Evolutionary conservation across 352 stramenopile species (phyloP).

Genomic region (Pythium dissotocum): DNA sequence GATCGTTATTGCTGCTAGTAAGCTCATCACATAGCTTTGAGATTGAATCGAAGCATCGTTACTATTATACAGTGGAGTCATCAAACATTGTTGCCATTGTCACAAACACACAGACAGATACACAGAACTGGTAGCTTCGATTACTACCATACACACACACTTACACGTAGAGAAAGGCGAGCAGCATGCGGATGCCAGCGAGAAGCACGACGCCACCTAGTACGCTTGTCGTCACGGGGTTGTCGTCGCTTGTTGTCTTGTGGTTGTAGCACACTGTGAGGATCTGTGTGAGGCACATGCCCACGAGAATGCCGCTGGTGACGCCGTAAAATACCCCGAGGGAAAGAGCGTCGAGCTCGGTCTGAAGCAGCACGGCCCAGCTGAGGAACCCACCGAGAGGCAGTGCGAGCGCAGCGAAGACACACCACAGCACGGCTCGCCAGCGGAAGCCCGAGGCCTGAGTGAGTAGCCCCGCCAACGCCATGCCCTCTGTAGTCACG

Average conservation of each 20-base stretch:
- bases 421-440: constrained; percentile 31
- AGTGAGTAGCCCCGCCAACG: constrained; percentile 20
- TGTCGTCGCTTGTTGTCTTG: constrained; percentile 19
- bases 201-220: constrained; percentile 25
- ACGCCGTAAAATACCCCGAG: constrained; percentile 22
- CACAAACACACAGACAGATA: neutral
- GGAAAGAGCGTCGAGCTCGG: neutral
- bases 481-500: constrained; percentile 23
- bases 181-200: constrained; percentile 19
- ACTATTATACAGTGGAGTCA: neutral
- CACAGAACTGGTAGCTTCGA: neutral
- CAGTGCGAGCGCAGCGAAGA: constrained; percentile 24
- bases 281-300: constrained; percentile 28
- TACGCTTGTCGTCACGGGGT: constrained; percentile 21
- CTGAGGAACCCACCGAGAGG: constrained; percentile 27
- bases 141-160: neutral
- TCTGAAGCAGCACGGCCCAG: constrained; percentile 24
- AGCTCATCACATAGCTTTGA: constrained; percentile 15
- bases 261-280: constrained; percentile 34
- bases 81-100: neutral
- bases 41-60: neutral
- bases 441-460: constrained; percentile 26
- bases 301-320: constrained; percentile 23
- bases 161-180: constrained; percentile 27
- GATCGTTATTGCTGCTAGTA: constrained; percentile 13